A percentile compares a stretch with the other conserved stretches of the same genome.
Conservation (phyloP, 495 filamentous ascomycete genomes). For the Staphylotrichum tortipilum region DNA sequence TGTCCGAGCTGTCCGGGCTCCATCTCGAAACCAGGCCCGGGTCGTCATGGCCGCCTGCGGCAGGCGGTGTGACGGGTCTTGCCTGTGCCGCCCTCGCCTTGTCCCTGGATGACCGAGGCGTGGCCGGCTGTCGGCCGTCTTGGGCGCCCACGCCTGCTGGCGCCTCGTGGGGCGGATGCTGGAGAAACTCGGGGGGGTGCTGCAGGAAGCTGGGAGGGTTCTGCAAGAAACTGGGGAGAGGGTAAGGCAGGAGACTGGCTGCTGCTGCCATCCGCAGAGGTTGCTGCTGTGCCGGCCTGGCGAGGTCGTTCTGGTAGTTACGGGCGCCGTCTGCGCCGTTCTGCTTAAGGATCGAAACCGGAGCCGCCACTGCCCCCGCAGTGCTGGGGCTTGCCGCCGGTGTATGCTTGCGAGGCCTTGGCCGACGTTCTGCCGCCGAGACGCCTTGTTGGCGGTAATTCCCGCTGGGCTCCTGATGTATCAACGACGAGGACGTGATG, state of each 20-base stretch:
- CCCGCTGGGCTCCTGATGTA: too few relatives aligned
- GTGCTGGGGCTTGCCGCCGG: too few relatives aligned
- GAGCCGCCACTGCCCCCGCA: too few relatives aligned
- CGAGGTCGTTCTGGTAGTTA: not conserved
- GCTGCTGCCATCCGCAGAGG: too few relatives aligned
- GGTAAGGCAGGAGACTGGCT: too few relatives aligned
- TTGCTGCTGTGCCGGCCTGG: too few relatives aligned
- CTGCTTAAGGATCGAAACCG: not conserved
- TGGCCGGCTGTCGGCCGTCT: not conserved
- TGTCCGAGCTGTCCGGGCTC: conserved; percentile 15
- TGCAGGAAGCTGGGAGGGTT: not conserved
- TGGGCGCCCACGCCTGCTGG: not conserved
- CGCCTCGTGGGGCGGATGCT: not conserved
- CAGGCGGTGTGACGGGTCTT: not conserved
- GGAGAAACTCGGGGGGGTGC: not conserved
- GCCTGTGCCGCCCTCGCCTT: not conserved
- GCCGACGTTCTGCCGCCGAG: not conserved
- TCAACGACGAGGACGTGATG: too few relatives aligned
- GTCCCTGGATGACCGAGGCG: not conserved
- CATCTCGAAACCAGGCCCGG: conserved; percentile 1
- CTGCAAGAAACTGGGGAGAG: not conserved
- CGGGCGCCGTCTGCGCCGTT: not conserved
- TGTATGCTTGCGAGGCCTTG: not conserved
- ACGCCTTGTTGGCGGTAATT: not conserved
- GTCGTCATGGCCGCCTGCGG: not conserved